phyloP scores from a whole-genome alignment of 768 basidiomycete genomes.

The Tephrocybe sp. region DNA sequence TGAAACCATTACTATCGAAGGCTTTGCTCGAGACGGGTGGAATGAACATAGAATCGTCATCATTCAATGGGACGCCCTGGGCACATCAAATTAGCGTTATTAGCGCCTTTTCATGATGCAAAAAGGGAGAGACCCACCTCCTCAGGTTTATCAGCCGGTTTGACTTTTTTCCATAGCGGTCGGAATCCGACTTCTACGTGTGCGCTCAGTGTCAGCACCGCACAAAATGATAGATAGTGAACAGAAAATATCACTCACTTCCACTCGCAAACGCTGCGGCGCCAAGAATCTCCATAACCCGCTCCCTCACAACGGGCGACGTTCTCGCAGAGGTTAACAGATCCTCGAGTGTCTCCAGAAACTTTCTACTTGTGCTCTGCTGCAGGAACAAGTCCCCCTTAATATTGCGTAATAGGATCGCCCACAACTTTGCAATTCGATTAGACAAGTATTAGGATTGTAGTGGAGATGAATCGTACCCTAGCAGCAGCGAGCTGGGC shows the following conservation, averaged over 20 bases:
- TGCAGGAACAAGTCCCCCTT: slow-evolving; percentile 63
- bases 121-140: slow-evolving; percentile 42
- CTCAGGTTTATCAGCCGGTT: slow-evolving; percentile 79
- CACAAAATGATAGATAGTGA: too few species aligned
- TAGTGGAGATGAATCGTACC: slow-evolving; percentile 39
- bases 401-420: slow-evolving; percentile 85
- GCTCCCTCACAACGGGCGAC: slow-evolving; percentile 78
- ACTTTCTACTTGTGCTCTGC: slow-evolving; percentile 73
- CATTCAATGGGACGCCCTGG: slow-evolving; percentile 76
- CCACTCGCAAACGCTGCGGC: slow-evolving; percentile 76
- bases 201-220: too few species aligned
- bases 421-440: slow-evolving; percentile 64
- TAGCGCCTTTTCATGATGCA: too few species aligned
- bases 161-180: slow-evolving; percentile 78
- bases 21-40: slow-evolving; percentile 52
- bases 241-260: slow-evolving; percentile 30
- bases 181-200: slow-evolving; percentile 57
- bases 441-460: background rate
- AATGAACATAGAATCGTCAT: slow-evolving; percentile 78
- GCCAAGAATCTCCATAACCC: slow-evolving; percentile 78
- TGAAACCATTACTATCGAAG: too few species aligned
- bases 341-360: slow-evolving; percentile 78
- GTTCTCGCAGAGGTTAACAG: slow-evolving; percentile 62
- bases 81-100: too few species aligned
- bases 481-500: slow-evolving; percentile 77